phyloP scores from a whole-genome alignment of 2,329 filamentous ascomycete genomes.

The Colletotrichum sidae region DNA sequence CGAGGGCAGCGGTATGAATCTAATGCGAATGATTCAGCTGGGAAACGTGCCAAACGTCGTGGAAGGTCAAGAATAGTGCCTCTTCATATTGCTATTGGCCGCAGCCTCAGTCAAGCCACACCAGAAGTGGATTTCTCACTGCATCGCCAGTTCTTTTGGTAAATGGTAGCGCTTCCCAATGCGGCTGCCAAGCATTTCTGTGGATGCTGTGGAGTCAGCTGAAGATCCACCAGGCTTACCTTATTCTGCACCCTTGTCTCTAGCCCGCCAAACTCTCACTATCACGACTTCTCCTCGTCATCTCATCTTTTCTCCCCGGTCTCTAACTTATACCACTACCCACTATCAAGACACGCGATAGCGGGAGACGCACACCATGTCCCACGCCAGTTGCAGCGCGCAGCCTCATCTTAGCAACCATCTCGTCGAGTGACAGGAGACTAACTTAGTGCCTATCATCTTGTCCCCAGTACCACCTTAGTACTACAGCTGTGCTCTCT shows the following conservation, averaged over 20 bases:
- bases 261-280: neutral
- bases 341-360: no score
- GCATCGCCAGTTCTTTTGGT: conserved; percentile 29
- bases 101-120: conserved; percentile 17
- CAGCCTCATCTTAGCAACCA: conserved; percentile 17
- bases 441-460: neutral
- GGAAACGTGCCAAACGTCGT: conserved; percentile 29
- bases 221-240: conserved; percentile 35
- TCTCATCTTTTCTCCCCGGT: conserved; percentile 22
- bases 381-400: neutral
- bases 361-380: no score
- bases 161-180: conserved; percentile 24
- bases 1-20: conserved; percentile 16
- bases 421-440: conserved; percentile 7
- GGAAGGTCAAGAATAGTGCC: neutral
- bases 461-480: neutral
- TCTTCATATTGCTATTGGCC: conserved; percentile 26
- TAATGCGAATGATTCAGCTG: conserved; percentile 37
- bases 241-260: conserved; percentile 31
- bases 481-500: conserved; percentile 1
- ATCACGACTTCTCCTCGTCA: conserved; percentile 6
- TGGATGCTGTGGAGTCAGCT: conserved; percentile 24
- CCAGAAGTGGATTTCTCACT: conserved; percentile 23
- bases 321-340: neutral
- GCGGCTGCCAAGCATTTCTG: conserved; percentile 25